Evolutionary conservation across 352 stramenopile species (phyloP).

Genomic region (Phytophthora macrochlamydospora): DNA sequence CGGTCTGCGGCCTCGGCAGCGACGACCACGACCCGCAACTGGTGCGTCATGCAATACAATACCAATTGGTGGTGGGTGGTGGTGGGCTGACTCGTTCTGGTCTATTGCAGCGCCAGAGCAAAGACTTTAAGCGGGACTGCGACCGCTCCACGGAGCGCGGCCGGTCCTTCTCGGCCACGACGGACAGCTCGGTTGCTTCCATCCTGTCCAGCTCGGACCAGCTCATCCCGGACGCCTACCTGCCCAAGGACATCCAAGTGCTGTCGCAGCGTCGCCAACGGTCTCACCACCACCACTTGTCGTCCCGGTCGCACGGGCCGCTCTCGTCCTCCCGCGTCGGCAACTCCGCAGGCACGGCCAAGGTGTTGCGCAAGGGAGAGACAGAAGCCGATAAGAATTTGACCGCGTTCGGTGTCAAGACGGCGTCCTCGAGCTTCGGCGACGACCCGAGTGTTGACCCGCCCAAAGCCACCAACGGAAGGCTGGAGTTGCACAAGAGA

Average conservation of each 20-base stretch:
- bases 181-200: conserved; percentile 59
- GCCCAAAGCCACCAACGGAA: neutral
- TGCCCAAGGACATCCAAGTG: conserved; percentile 72
- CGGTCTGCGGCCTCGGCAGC: conserved; percentile 1
- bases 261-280: conserved; percentile 52
- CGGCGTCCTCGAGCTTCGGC: conserved; percentile 38
- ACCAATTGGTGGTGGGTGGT: neutral
- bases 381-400: conserved; percentile 16
- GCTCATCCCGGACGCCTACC: conserved; percentile 63
- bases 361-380: conserved; percentile 20
- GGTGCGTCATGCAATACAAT: neutral
- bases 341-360: conserved; percentile 17
- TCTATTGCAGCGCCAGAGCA: conserved; percentile 31
- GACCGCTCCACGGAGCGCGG: conserved; percentile 32
- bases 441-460: conserved; percentile 23
- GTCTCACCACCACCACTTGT: conserved; percentile 24
- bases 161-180: conserved; percentile 43
- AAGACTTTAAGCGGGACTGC: conserved; percentile 32
- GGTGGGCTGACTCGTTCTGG: too few relatives aligned
- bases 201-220: conserved; percentile 66
- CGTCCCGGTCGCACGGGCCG: conserved; percentile 21
- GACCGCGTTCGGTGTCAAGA: conserved; percentile 31
- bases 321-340: conserved; percentile 28
- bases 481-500: conserved; percentile 2
- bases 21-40: conserved; percentile 4